Evolutionary conservation across 352 stramenopile species (phyloP).

Genomic region (Achlya hypogyna): DNA sequence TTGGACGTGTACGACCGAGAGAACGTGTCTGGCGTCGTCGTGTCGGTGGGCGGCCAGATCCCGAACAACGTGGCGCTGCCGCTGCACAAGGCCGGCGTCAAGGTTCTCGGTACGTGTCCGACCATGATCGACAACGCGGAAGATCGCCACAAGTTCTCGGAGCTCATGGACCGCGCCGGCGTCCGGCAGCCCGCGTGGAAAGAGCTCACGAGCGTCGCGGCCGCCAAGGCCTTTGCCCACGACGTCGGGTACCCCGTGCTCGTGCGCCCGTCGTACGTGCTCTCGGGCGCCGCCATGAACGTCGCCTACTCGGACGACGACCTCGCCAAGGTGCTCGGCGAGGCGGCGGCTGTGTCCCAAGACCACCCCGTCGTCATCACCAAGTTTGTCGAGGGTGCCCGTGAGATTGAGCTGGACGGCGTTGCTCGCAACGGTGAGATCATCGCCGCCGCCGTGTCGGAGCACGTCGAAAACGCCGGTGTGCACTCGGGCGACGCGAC

Average conservation of each 20-base stretch:
- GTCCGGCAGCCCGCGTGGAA: slow-evolving; percentile 71
- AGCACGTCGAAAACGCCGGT: slow-evolving; percentile 92
- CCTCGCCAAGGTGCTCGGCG: slow-evolving; percentile 74
- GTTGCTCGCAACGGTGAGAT: slow-evolving; percentile 83
- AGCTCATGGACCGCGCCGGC: slow-evolving; percentile 93
- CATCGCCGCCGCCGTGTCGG: slow-evolving; percentile 84
- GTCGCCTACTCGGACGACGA: slow-evolving; percentile 92
- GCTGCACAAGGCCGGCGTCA: slow-evolving; percentile 77
- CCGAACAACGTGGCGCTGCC: slow-evolving; percentile 93
- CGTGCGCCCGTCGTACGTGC: slow-evolving; percentile 95
- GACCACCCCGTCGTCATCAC: slow-evolving; percentile 97
- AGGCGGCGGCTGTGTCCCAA: slow-evolving; percentile 89
- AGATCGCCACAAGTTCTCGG: slow-evolving; percentile 91
- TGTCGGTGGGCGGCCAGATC: slow-evolving; percentile 95
- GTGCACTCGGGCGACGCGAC: slow-evolving; percentile 90
- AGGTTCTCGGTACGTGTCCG: slow-evolving; percentile 73
- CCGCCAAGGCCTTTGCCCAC: slow-evolving; percentile 88
- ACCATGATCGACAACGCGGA: slow-evolving; percentile 95
- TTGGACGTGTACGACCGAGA: slow-evolving; percentile 92
- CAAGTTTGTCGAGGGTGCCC: slow-evolving; percentile 93
- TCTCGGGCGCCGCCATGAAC: slow-evolving; percentile 97
- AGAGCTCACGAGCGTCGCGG: slow-evolving; percentile 85
- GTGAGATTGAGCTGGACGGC: slow-evolving; percentile 91
- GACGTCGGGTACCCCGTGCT: slow-evolving; percentile 94
- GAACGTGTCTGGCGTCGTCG: slow-evolving; percentile 79